Evolutionary conservation across 805 yeast genomes (phyloP), one percentile per base, ranked within the genome.

Genomic region (Candida vaughaniae): DNA sequence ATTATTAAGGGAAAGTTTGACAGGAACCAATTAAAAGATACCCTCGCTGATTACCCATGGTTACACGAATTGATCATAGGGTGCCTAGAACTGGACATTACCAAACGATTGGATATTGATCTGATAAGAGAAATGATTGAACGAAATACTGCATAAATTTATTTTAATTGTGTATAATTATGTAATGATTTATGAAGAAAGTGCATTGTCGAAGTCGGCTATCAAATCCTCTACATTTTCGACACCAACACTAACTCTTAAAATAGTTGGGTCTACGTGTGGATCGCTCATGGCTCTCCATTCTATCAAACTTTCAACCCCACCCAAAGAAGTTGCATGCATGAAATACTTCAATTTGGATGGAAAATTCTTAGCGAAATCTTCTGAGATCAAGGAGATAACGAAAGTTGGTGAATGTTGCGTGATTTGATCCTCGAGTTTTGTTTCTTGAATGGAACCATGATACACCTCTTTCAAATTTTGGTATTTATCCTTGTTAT

Each of bases 281-380:
- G 73, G 55, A 53, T 88, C 70, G 40, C 55, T 73, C 62, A 90
- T 53, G 0, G 87, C 82, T 54, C 96, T 77, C 95, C 96, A 88
- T 60, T 90, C 97, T 39, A 90, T 78, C 52, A 89, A 66, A 31
- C 95, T 83, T 61, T 91, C 97, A 10, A 85, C 86, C 16, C 97
- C 96, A 26, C 97, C 97, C 18, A 91, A 67, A 2, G 96, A 87
- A 19, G 38, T 35, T 3, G 96, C 95, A 61, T 90, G 98, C 48
- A 82, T 83, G 66, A 89, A 88, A 45, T 75, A 76, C 47, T 77
- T 74, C 41, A 88, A 64, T 41, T 68, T 73, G 3, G 81, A 66
- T 6, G 95, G 95, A 11, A 90, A 64, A 7, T 49, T 37, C 46
- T 71, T 75, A 0, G 96, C 95, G 25, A 68, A 60, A 6, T 75